Conservation (phyloP, 2,329 filamentous ascomycete genomes). For the Trichophyton mentagrophytes region DNA sequence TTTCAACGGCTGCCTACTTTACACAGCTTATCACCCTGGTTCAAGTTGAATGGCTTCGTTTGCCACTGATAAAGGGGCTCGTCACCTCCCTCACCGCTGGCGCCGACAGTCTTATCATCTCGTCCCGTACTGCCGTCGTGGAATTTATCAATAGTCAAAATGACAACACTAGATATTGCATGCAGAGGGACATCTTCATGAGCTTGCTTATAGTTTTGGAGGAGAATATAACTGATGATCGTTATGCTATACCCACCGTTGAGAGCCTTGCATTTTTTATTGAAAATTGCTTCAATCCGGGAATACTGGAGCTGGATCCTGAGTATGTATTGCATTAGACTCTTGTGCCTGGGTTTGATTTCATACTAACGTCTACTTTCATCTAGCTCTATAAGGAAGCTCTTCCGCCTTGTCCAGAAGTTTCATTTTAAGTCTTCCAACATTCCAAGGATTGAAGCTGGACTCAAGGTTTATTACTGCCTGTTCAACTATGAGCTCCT, state of each 20-base stretch:
- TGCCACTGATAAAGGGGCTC: slow-evolving; percentile 31
- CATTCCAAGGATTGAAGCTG: slow-evolving; percentile 67
- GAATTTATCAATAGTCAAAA: slow-evolving; percentile 21
- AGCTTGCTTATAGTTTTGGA: slow-evolving; percentile 45
- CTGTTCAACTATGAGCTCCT: slow-evolving; percentile 45
- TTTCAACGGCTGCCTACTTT: slow-evolving; percentile 34
- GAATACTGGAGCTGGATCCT: slow-evolving; percentile 36
- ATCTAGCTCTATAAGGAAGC: slow-evolving; percentile 32
- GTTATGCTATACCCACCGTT: slow-evolving; percentile 60
- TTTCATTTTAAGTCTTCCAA: slow-evolving; percentile 73
- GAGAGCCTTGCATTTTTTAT: slow-evolving; percentile 68
- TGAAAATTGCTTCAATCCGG: slow-evolving; percentile 38
- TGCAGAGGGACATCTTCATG: slow-evolving; percentile 36
- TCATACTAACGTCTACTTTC: background rate
- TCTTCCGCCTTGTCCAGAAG: slow-evolving; percentile 63
- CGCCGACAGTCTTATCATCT: slow-evolving; percentile 32
- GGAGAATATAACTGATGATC: slow-evolving; percentile 47
- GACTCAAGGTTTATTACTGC: slow-evolving; percentile 64
- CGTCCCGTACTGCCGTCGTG: slow-evolving; percentile 31
- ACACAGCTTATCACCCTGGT: slow-evolving; percentile 29
- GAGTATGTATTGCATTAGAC: slow-evolving; percentile 14
- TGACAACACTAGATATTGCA: slow-evolving; percentile 21
- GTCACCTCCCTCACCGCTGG: slow-evolving; percentile 34
- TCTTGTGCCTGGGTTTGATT: background rate
- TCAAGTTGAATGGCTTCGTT: slow-evolving; percentile 24